Base-by-base conservation (phyloP, 2,329 filamentous ascomycete species). In the Colletotrichum tofieldiae region DNA sequence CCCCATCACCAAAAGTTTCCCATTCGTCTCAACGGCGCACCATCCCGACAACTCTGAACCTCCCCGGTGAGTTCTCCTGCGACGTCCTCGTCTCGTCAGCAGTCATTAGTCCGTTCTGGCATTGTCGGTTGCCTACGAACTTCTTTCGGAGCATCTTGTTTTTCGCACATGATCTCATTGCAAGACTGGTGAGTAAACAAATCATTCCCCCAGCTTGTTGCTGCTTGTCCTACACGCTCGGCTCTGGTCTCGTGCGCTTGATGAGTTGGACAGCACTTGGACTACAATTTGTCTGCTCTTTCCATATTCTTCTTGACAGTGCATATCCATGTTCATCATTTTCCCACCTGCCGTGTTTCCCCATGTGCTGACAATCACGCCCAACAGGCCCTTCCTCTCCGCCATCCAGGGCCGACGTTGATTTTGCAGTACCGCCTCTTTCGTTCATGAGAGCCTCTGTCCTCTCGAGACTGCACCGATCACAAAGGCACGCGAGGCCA, bases 51-150 rank as follows among this genome's bases (percentile, higher is more conserved):
- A 55, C 59, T 65, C 56, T 58, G 26, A 63, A 41, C 2, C 23
- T 9, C 47, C 58, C n/a, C 6, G 65, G 66, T 65, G 54, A 70
- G 66, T 70, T 41, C 49, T 41, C 14, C 32, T 67, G 75, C 67
- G 56, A 65, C 58, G 54, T 67, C 35, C 58, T 70, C 58, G 65
- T 70, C 39, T 54, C 39, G 61, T 64, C 67, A 79, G 76, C 77
- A 82, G 79, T 76, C 71, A 71, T 81, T 77, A 76, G 76, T 79
- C 76, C 60, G 73, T 63, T 56, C 47, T 60, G 60, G 74, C 73
- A 39, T 63, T 26, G 60, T 55, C 73, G 47, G 75, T 72, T 67
- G 65, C 71, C 45, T 20, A 20, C 14, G 18, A 60, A 59, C 26
- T 60, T 52, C 35, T 32, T 59, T 35, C 39, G 47, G 8, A 23